These are phyloP conservation scores for Chara braunii DNA, from an alignment of 139 green algal species.

Conservation along the genomic window DNA sequence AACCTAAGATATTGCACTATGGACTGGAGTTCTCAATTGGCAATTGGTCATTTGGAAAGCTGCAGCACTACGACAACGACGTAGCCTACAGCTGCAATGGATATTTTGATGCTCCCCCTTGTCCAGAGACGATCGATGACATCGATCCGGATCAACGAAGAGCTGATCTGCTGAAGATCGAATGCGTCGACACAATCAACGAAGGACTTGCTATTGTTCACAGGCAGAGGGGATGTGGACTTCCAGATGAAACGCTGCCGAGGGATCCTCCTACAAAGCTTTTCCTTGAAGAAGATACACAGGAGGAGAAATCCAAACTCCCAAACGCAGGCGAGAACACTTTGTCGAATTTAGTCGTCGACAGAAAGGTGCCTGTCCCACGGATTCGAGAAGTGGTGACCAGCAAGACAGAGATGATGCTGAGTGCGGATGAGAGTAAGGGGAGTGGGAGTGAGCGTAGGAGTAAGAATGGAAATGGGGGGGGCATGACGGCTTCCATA, in stretches of 20 bases:
- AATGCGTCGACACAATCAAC: conserved; percentile 27
- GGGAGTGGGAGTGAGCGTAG: conserved; percentile 1
- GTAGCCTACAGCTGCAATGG: conserved; percentile 9
- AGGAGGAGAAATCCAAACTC: not conserved
- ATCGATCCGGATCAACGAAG: not conserved
- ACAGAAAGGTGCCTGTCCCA: not conserved
- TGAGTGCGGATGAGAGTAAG: not conserved
- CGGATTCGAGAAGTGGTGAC: not conserved
- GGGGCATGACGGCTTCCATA: not conserved
- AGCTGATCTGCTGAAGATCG: conserved; percentile 18
- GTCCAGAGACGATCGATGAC: conserved; percentile 7
- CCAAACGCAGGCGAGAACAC: not conserved
- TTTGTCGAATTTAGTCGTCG: not conserved
- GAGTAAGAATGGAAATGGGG: not conserved
- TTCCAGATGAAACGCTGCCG: not conserved
- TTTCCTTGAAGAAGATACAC: conserved; percentile 1
- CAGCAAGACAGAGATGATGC: not conserved
- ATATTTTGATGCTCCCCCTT: conserved; percentile 26
- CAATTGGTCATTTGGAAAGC: conserved; percentile 21
- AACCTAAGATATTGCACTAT: conserved; percentile 30
- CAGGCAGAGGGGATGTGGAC: conserved; percentile 8
- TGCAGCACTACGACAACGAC: not conserved
- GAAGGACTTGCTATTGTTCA: conserved; percentile 19
- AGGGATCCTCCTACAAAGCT: conserved; percentile 12
- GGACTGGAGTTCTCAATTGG: conserved; percentile 19